Evolutionary conservation across 441 rosid species (phyloP), one percentile per base, ranked within the genome.

Genomic region (Iberis amara): DNA sequence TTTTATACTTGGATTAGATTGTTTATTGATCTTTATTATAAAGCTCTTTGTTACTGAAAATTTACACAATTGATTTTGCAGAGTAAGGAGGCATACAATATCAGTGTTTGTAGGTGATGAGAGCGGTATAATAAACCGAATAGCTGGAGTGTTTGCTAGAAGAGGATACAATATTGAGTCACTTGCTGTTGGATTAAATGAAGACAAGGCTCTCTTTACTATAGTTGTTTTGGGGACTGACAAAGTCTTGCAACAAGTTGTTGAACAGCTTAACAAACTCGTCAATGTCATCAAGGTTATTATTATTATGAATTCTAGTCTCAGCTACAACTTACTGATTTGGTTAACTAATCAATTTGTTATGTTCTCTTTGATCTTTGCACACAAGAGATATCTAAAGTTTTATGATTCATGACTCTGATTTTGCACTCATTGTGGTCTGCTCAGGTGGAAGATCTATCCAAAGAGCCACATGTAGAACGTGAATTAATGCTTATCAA

Each of bases 101-200:
- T 88, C 89, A 0, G 91, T 88, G 49, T 88, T 79, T 52, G 96
- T 88, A 8, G 94, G 94, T 35, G 94, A 88, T 69, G 96, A 88
- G 70, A 85, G 91, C 48, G 96, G 96, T 40, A 88, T 88, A 71
- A 88, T 88, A 46, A 88, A 88, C 62, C 70, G 96, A 31, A 85
- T 88, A 59, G 91, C 96, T 6, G 94, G 96, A 42, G 96, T 88
- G 33, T 88, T 88, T 59, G 94, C 94, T 4, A 77, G 90, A 72
- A 81, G 96, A 56, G 96, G 96, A 4, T 88, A 77, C 66, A 85
- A 88, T 65, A 88, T 88, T 1, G 96, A 87, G 73, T 84, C 94
- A 10, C 94, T 87, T 3, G 94, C 96, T 41, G 96, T 87, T 57
- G 96, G 94, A 37, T 67, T 87, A 47, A 87, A 87, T 57, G 82